phyloP scores from a whole-genome alignment of 306 rosid species.

The Erythrophleum fordii region DNA sequence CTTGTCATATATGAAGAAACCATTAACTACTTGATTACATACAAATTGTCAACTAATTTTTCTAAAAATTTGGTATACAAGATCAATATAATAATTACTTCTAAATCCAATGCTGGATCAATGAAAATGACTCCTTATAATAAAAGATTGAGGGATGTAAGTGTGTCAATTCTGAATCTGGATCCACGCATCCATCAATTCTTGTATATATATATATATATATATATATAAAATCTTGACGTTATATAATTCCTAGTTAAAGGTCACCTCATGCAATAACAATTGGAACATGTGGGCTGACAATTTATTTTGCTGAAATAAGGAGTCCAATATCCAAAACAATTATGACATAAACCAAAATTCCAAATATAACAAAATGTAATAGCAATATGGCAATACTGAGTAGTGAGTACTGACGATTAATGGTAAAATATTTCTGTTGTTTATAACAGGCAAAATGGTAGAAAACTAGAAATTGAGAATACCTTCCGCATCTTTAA shows the following conservation, averaged over 20 bases:
- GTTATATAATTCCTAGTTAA: background rate
- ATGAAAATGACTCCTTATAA: background rate
- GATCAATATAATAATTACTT: background rate
- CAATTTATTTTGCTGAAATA: background rate
- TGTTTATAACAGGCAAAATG: slow-evolving; percentile 12
- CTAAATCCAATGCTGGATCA: background rate
- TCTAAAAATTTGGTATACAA: background rate
- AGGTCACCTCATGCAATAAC: slow-evolving; percentile 7
- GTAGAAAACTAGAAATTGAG: slow-evolving; percentile 15
- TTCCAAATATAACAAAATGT: background rate
- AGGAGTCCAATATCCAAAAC: background rate
- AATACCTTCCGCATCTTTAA: slow-evolving; percentile 62
- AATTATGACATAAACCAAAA: background rate
- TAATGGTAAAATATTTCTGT: background rate
- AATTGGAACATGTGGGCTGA: slow-evolving; percentile 1
- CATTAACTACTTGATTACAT: background rate
- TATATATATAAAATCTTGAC: background rate
- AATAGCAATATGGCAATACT: background rate
- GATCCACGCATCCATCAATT: no score
- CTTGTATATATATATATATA: no score
- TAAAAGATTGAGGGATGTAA: background rate
- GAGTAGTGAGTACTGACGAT: background rate
- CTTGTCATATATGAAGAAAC: background rate
- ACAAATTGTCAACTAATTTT: background rate
- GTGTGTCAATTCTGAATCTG: no score